Base-by-base conservation (phyloP, 2,329 filamentous ascomycete species). In the Neodidymelliopsis sp. region DNA sequence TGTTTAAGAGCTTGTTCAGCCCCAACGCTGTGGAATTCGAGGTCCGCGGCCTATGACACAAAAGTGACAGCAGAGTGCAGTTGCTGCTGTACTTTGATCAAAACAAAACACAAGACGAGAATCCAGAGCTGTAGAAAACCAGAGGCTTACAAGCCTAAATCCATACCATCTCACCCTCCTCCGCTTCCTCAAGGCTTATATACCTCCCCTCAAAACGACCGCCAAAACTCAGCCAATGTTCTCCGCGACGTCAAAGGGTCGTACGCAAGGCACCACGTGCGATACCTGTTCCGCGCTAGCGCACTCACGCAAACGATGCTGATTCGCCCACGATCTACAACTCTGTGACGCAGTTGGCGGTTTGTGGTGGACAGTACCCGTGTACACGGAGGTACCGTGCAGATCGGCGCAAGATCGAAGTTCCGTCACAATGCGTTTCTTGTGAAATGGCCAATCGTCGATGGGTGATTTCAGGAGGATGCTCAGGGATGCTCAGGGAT, bases 221-320 rank as follows among this genome's bases (percentile, higher is more conserved):
- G 34, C 34, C 34, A 23, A 22, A 43, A 24, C 15, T 34, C 35
- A 37, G 30, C 40, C 47, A 50, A 50, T 35, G 29, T 36, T 24
- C 40, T 44, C 39, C 36, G 35, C 40, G 31, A 50, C 41, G 47
- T 41, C 41, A 45, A 50, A 50, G 47, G 40, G 47, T 50, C 36
- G 40, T 31, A 23, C 29, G 39, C 34, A 44, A n/a, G 47, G 34
- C 42, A 49, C 34, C 47, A 49, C 47, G 47, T 40, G 47, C 34
- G 19, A 39, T 35, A 30, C 45, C 37, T 15, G 13, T 25, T 42
- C 25, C n/a, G 36, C 30, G 18, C 47, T 40, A 50, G 47, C 40
- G n/a, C 20, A 2, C 6, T 9, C 30, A 12, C 19, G 19, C 31
- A 16, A 36, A 15, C 33, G n/a, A 15, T 13, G 19, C 15, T 39